Evolutionary conservation across 768 basidiomycete genomes (phyloP), one percentile per base, ranked within the genome.

Genomic region (Saitozyma sp.): DNA sequence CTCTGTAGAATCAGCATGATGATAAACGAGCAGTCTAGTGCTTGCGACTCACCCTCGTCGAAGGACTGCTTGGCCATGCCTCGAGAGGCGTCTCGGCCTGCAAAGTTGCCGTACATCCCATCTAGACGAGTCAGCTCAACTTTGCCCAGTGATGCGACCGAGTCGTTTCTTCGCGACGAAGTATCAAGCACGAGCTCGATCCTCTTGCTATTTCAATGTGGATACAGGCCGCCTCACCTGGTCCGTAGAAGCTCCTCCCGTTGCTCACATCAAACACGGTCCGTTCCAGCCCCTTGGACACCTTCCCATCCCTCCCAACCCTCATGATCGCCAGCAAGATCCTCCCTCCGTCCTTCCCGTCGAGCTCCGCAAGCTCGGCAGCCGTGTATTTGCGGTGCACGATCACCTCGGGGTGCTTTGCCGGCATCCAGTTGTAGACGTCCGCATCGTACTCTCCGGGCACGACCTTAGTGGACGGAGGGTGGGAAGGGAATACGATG

Each of bases 1-100:
- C 54, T 92, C 94, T 89, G 41, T 17, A 17, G 14, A 10, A 49
- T 64, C 40, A 63, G 61, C 54, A 29, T 29, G 39, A 40, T 19
- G 41, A 13, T 8, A 3, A 49, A 1, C 11, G 19, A 29, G 19
- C 39, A 55, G 14, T 20, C 39, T 6, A 5, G 51, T 10, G 42
- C 37, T 17, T 58, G 9, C 14, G 16, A 65, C 88, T 56, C 72
- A 91, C 93, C 91, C n/a, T 82, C 39, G 55, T 94, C 94, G 68
- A 96, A 97, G 3, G 92, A 95, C 81, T 97, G 94, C 80, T 94
- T 96, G 8, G 95, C 95, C 90, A 98, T 94, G 6, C 95, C 94
- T 43, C 94, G 83, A 14, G 91, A 94, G 1, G 95, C 95, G 80
- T 99, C 95, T 54, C 94, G 81, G 6, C 95, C 96, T 3, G 96